Conservation (phyloP, 768 basidiomycete genomes). For the Xerocomellus intermedius region DNA sequence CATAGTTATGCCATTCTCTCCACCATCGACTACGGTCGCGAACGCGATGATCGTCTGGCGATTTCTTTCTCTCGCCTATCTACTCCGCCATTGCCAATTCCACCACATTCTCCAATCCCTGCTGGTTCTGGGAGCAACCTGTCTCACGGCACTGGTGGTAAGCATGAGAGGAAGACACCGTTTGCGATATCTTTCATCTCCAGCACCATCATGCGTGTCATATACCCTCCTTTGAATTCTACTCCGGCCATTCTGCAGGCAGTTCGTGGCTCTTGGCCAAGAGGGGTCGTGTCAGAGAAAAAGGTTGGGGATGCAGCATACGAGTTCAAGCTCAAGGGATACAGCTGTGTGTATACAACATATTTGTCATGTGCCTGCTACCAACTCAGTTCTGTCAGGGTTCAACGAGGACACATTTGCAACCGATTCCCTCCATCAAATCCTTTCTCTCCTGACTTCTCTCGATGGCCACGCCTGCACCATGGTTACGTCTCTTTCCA, state of each 20-base stretch:
- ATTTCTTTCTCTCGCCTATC: conserved; percentile 65
- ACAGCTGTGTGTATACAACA: conserved; percentile 55
- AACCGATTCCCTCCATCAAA: conserved; percentile 69
- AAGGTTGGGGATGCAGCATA: conserved; percentile 69
- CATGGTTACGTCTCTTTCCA: conserved; percentile 66
- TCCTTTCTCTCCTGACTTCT: conserved; percentile 62
- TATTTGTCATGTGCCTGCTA: conserved; percentile 13
- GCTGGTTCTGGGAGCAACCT: conserved; percentile 38
- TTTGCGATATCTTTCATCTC: conserved; percentile 77
- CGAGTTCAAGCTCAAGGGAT: conserved; percentile 81
- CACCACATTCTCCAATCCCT: conserved; percentile 39
- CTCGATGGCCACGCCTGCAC: conserved; percentile 68
- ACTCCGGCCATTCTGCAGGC: conserved; percentile 83
- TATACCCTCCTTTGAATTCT: conserved; percentile 70
- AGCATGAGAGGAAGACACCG: conserved; percentile 40
- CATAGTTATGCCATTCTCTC: conserved; percentile 65
- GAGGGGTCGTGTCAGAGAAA: conserved; percentile 76
- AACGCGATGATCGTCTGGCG: conserved; percentile 68
- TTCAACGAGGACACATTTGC: conserved; percentile 78
- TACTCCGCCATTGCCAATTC: conserved; percentile 34
- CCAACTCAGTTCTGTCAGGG: conserved; percentile 44
- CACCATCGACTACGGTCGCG: conserved; percentile 73
- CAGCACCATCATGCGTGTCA: conserved; percentile 65
- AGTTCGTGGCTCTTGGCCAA: conserved; percentile 74
- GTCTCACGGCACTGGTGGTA: conserved; percentile 36